Conservation (phyloP, 495 filamentous ascomycete species). For the Xylaria palmicola region DNA sequence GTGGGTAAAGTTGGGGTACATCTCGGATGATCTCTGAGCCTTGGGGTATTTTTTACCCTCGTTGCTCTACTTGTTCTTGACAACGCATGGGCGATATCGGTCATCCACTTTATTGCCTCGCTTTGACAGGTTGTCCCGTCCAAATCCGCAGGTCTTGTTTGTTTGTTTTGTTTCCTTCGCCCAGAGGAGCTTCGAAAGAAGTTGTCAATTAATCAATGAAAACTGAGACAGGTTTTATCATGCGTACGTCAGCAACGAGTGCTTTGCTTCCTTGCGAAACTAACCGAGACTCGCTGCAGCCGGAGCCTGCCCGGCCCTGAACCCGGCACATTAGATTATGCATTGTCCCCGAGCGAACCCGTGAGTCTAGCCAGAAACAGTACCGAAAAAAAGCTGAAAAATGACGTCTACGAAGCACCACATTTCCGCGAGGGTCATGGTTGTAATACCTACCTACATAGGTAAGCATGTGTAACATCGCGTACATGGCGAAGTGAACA, state of each 20-base stretch:
- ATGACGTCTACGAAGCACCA: not conserved
- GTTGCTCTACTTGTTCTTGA: not conserved
- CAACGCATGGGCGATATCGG: not conserved
- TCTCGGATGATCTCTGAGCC: not conserved
- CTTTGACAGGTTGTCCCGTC: too few relatives aligned
- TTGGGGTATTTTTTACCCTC: not conserved
- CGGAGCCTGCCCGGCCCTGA: not conserved
- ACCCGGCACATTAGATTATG: not conserved
- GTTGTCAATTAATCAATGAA: not conserved
- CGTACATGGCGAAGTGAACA: not conserved
- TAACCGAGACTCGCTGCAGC: not conserved
- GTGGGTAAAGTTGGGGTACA: not conserved
- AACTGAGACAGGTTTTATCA: not conserved
- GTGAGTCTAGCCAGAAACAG: not conserved
- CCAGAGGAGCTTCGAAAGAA: too few relatives aligned
- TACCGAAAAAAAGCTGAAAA: not conserved
- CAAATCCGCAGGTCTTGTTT: too few relatives aligned
- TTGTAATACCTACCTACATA: not conserved
- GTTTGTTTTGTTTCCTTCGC: too few relatives aligned
- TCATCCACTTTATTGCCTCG: not conserved
- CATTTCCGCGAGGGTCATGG: not conserved
- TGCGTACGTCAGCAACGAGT: not conserved
- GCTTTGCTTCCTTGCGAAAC: not conserved
- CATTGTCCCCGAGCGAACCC: not conserved
- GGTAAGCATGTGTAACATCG: conserved; percentile 1